Percentiles rank a stretch among this genome's conserved stretches.
Conservation (phyloP, 208 protist species). For the Porcisia deanei region DNA sequence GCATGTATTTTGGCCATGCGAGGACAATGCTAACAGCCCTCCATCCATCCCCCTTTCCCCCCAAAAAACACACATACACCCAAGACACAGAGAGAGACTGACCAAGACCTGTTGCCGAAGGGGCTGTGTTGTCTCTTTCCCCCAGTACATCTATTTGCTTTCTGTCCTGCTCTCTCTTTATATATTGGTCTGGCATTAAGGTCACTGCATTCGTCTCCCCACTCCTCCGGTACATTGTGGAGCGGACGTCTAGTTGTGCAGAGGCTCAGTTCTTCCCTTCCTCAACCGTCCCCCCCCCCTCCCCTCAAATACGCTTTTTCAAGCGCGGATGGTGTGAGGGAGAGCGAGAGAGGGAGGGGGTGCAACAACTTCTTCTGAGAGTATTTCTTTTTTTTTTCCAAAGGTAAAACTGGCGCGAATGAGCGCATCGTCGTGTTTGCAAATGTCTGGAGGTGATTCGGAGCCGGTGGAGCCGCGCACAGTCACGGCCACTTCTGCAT, state of each 20-base stretch:
- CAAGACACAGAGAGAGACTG: too few relatives aligned
- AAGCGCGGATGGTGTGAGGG: background rate
- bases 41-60: background rate
- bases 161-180: background rate
- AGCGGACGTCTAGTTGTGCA: background rate
- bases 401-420: background rate
- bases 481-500: background rate
- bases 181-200: background rate
- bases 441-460: background rate
- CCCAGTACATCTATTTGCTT: too few relatives aligned
- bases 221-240: background rate
- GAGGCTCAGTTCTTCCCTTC: background rate
- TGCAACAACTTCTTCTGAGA: background rate
- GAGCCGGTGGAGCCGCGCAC: background rate
- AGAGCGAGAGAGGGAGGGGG: background rate
- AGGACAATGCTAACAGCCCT: background rate
- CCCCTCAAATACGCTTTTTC: background rate
- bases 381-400: background rate
- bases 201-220: background rate
- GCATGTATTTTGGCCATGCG: background rate
- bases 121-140: too few relatives aligned
- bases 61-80: too few relatives aligned
- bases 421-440: background rate
- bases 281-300: background rate
- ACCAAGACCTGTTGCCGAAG: too few relatives aligned